Evolutionary conservation across 139 green algal genomes (phyloP).

Genomic region (Edaphochlamys debaryana): DNA sequence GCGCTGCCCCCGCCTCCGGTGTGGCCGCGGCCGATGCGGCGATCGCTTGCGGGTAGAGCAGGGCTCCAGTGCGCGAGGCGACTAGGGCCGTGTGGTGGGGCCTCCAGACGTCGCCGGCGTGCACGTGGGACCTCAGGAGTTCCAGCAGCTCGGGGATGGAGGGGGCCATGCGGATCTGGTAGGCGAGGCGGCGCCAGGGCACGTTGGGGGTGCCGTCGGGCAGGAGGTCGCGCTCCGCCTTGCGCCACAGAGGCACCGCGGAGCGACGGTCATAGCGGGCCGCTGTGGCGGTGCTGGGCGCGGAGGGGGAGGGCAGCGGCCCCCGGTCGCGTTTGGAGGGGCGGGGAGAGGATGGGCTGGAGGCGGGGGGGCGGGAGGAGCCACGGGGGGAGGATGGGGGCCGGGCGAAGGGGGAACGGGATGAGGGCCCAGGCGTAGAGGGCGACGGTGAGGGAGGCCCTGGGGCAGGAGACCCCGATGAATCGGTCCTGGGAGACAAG

Average conservation of each 20-base stretch:
- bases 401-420: no score
- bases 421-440: no score
- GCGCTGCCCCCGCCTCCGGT: not conserved
- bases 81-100: slow-evolving; percentile 2
- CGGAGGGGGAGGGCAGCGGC: no score
- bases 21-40: not conserved
- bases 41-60: slow-evolving; percentile 21
- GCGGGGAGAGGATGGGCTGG: no score
- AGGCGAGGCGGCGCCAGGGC: slow-evolving; percentile 25
- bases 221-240: slow-evolving; percentile 25
- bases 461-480: no score
- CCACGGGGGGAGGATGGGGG: no score
- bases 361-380: no score
- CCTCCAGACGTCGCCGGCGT: not conserved
- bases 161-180: not conserved
- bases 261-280: no score
- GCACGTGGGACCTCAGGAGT: not conserved
- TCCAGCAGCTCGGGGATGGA: not conserved
- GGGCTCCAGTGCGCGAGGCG: not conserved
- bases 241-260: not conserved
- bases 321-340: no score
- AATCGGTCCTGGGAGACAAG: no score
- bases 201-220: slow-evolving; percentile 1
- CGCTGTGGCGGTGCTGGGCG: no score
- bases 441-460: no score